phyloP scores from a whole-genome alignment of 1,284 basidiomycete species.

The Cryptococcus floricola region DNA sequence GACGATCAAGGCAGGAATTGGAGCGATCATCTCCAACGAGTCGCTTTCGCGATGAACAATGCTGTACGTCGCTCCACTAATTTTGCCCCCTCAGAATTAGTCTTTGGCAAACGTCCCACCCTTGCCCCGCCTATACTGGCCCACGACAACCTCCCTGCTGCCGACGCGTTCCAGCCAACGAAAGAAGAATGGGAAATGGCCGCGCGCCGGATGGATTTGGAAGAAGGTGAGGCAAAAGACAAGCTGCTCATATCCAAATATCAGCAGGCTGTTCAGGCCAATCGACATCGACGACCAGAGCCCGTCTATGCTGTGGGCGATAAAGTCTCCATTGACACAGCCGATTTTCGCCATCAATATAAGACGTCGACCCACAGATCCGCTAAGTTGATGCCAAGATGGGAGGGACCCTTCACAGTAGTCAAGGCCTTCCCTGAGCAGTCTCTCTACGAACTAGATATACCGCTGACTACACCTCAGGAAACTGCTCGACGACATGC shows the following conservation, averaged over 20 bases:
- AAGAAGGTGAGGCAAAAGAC: neutral
- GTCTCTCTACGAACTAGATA: too few species aligned
- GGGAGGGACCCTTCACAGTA: too few species aligned
- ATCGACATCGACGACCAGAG: neutral
- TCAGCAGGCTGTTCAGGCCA: neutral
- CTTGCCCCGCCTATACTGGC: too few species aligned
- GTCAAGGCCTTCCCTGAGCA: too few species aligned
- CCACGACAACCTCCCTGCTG: too few species aligned
- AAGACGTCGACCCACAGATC: too few species aligned
- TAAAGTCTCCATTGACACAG: too few species aligned
- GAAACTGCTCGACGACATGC: too few species aligned
- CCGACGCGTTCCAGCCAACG: neutral
- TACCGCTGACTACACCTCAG: too few species aligned
- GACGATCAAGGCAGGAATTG: neutral
- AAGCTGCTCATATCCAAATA: neutral
- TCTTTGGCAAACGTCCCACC: neutral
- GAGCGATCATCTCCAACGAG: neutral
- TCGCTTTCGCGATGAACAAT: neutral
- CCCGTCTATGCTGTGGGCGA: neutral
- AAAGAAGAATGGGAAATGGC: neutral
- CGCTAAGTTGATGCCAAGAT: too few species aligned
- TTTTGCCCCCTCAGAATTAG: neutral
- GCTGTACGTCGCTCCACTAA: neutral
- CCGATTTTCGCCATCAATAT: too few species aligned
- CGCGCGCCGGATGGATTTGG: neutral